A percentile compares a stretch with the other conserved stretches of the same genome.
Evolutionary conservation across 208 protist species (phyloP).

Genomic region (Trypanosoma platydactyli): DNA sequence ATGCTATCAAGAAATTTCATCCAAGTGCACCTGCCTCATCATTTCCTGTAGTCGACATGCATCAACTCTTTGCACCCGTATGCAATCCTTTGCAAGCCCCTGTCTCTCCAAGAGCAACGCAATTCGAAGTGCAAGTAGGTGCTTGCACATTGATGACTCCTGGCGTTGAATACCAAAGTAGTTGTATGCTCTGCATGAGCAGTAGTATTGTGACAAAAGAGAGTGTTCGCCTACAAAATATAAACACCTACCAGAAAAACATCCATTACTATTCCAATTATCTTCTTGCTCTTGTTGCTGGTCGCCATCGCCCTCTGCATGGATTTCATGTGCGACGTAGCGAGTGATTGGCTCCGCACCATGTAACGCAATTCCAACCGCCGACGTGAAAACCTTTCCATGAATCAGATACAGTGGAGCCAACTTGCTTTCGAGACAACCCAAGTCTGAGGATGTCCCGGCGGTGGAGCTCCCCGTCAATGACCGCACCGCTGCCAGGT

Average conservation of each 20-base stretch:
- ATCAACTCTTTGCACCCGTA: conserved; percentile 41
- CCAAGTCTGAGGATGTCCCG: background rate
- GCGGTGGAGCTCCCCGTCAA: background rate
- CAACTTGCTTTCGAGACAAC: conserved; percentile 50
- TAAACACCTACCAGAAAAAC: conserved; percentile 36
- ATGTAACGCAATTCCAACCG: conserved; percentile 76
- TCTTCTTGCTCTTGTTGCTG: background rate
- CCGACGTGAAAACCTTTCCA: conserved; percentile 73
- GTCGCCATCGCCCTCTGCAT: background rate
- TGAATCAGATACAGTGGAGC: conserved; percentile 75
- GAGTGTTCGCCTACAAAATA: conserved; percentile 81
- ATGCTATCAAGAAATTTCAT: conserved; percentile 3
- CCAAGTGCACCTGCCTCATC: conserved; percentile 9
- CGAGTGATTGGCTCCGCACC: conserved; percentile 60
- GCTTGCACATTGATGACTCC: conserved; percentile 82
- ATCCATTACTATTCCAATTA: background rate
- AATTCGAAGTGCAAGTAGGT: conserved; percentile 77
- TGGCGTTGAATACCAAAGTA: conserved; percentile 73
- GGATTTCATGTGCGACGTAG: conserved; percentile 41
- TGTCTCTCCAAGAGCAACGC: conserved; percentile 52
- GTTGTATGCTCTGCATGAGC: conserved; percentile 76
- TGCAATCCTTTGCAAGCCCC: conserved; percentile 50
- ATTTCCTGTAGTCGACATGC: conserved; percentile 23
- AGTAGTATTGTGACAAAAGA: conserved; percentile 77
- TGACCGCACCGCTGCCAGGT: conserved; percentile 25